phyloP scores from a whole-genome alignment of 225 moss, liverwort and hornwort species.

The Anthoceros angustus region DNA sequence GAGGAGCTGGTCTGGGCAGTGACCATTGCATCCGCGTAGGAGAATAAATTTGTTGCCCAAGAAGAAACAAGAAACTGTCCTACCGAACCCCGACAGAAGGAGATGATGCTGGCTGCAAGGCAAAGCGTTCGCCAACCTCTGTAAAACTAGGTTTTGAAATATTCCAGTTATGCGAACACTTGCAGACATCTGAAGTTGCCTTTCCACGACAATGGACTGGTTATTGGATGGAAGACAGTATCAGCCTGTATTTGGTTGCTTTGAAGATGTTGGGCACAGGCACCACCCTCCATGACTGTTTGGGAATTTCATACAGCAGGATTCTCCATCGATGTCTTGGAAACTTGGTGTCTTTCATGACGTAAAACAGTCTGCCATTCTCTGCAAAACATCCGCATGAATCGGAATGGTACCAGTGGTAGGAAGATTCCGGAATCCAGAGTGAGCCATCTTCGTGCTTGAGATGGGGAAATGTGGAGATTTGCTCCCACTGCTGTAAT shows the following conservation, averaged over 20 bases:
- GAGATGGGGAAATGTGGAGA: not conserved
- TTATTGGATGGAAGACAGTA: not conserved
- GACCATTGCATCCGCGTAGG: no score
- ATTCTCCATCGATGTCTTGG: conserved; percentile 2
- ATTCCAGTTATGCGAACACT: no score
- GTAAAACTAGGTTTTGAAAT: no score
- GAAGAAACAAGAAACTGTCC: no score
- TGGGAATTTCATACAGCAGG: not conserved
- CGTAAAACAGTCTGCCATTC: conserved; percentile 1
- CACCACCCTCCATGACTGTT: not conserved
- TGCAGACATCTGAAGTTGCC: no score
- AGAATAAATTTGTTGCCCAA: no score
- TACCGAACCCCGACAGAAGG: no score
- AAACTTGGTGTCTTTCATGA: not conserved
- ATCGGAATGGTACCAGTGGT: conserved; percentile 3
- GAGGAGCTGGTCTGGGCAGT: no score
- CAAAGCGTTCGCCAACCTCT: no score
- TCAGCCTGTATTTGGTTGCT: not conserved
- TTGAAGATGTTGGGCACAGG: not conserved
- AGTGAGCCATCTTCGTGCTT: not conserved
- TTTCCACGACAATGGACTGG: not conserved
- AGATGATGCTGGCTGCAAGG: no score
- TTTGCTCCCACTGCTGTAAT: not conserved
- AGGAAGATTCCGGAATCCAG: not conserved
- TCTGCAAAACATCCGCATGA: not conserved